Base-by-base conservation (phyloP, 129 eudicot genomes). In the Chrysanthemum seticuspe region DNA sequence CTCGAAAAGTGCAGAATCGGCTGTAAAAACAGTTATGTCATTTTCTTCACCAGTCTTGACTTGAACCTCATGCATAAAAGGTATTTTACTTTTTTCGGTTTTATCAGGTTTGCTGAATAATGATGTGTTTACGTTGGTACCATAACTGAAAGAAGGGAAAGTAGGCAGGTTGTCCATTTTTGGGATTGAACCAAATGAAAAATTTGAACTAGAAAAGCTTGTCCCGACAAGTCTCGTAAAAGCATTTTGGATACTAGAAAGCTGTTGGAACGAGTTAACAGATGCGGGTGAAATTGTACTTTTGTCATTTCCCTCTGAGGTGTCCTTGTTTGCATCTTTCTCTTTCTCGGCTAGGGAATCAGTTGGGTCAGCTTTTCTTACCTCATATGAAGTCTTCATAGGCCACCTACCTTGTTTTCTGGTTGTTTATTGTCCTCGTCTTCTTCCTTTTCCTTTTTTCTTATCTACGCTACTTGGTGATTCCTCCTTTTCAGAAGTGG, bases 31-130 rank as follows among this genome's bases (percentile, higher is more conserved):
- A 13, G 82, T 81, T 61, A 75, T 80, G 78, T 90, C 98, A 51
- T 94, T 84, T 79, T 94, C 98, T 71, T 94, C 98, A 45, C 98
- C 98, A 0, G 98, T 94, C 71, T 90, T 96, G 18, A 84, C 81
- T 6, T 93, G 81, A 60, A 94, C 97, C 80, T 86, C 93, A 74
- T 87, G 92, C 97, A 84, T 87, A 13, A 88, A 60, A 1, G 91
- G 86, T 23, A 81, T 68, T 80, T 81, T 84, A 73, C 66, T 64
- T 31, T 75, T 85, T 76, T 81, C 96, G 4, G 71, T 73, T 76
- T 86, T 86, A 36, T 60, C 71, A 0, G 87, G 31, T 63, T 68
- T 59, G 21, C 92, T 86, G 62, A 94, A 87, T 14, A 90, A 56
- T 62, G 96, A 76, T 12, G 91, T 62, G 65, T 66, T 86, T 44